A percentile compares a stretch with the other conserved stretches of the same genome.
Conservation (phyloP, 164 flowering plant species). For the Liquidambar formosana region DNA sequence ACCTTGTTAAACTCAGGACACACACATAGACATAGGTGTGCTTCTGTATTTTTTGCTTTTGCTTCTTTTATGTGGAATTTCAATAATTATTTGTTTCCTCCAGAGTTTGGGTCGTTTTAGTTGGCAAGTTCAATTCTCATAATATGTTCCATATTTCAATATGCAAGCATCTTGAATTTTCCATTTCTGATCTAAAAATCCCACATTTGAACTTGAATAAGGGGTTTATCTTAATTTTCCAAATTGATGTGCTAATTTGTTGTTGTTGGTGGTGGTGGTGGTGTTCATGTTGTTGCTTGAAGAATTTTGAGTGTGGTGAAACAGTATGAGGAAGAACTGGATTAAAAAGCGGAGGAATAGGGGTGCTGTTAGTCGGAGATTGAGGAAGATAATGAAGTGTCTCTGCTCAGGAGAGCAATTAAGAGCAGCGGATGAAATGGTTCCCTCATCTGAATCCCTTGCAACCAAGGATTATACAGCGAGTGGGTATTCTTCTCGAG, state of each 20-base stretch:
- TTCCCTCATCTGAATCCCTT: constrained; percentile 70
- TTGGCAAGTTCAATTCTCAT: background rate
- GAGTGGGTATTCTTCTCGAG: constrained; percentile 67
- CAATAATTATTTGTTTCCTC: too few relatives aligned
- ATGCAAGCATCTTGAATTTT: background rate
- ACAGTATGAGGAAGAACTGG: constrained; percentile 52
- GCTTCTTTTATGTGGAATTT: too few relatives aligned
- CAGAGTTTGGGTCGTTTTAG: background rate
- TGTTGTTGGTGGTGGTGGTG: background rate
- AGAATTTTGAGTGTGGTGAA: constrained; percentile 21
- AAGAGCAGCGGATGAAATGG: constrained; percentile 43
- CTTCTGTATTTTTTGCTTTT: too few relatives aligned
- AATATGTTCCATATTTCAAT: background rate
- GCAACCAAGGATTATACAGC: constrained; percentile 86
- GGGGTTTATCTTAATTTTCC: background rate
- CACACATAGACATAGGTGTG: too few relatives aligned
- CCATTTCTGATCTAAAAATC: constrained; percentile 14
- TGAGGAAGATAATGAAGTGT: constrained; percentile 70
- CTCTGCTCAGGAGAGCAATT: constrained; percentile 66
- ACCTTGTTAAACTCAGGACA: too few relatives aligned
- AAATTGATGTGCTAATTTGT: background rate
- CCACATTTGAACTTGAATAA: background rate
- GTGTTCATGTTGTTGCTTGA: background rate
- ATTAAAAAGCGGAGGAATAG: constrained; percentile 11
- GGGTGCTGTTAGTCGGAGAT: constrained; percentile 23